These are phyloP conservation scores for Lasiodiplodia citricola DNA, from an alignment of 2,329 filamentous ascomycete species.

Conservation along the genomic window DNA sequence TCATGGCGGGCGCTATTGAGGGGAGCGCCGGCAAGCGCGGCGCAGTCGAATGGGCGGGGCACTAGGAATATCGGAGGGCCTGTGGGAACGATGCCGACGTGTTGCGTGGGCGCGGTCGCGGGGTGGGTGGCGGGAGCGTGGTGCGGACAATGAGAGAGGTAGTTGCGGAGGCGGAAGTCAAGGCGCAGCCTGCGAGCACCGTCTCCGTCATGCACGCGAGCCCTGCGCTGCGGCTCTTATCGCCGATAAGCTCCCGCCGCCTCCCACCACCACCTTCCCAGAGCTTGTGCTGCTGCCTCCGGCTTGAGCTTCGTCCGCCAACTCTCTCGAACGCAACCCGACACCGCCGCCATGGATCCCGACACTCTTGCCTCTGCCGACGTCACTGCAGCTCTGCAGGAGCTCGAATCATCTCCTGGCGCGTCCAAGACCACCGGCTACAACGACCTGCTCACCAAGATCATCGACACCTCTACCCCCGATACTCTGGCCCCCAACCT, in stretches of 20 bases:
- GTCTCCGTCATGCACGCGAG: slow-evolving; percentile 29
- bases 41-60: not conserved
- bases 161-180: slow-evolving; percentile 17
- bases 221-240: not conserved
- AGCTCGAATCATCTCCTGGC: slow-evolving; percentile 55
- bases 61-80: not conserved
- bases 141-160: slow-evolving; percentile 10
- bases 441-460: slow-evolving; percentile 61
- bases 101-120: not conserved
- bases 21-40: slow-evolving; percentile 16
- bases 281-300: slow-evolving; percentile 13
- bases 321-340: not conserved
- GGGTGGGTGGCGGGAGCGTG: not conserved
- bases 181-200: not conserved
- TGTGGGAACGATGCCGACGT: not conserved
- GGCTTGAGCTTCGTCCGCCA: not conserved
- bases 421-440: slow-evolving; percentile 62
- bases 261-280: slow-evolving; percentile 4
- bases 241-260: not conserved
- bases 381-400: slow-evolving; percentile 54
- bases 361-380: slow-evolving; percentile 56
- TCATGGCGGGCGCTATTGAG: slow-evolving; percentile 34
- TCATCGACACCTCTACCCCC: slow-evolving; percentile 54
- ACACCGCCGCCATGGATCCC: slow-evolving; percentile 26
- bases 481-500: slow-evolving; percentile 64